These are phyloP conservation scores for Hysterium pulicare DNA, from an alignment of 2,329 filamentous ascomycete genomes.

Conservation along the genomic window DNA sequence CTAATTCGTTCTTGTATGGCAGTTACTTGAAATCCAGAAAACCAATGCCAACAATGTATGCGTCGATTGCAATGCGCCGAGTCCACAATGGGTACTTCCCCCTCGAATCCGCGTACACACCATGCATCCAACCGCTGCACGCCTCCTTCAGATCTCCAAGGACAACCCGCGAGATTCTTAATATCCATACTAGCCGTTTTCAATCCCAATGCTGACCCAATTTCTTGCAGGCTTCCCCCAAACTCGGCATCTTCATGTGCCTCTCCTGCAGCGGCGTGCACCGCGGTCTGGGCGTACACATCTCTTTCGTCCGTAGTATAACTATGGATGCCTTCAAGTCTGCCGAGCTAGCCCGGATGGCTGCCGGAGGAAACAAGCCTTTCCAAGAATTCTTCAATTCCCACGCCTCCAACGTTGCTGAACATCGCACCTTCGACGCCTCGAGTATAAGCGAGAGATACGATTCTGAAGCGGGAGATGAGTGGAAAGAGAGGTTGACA, in stretches of 20 bases:
- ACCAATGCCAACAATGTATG: constrained; percentile 83
- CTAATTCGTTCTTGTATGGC: constrained; percentile 17
- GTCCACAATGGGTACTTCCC: constrained; percentile 84
- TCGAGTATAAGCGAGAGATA: constrained; percentile 89
- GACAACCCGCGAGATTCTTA: too few species aligned
- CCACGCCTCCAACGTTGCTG: constrained; percentile 45
- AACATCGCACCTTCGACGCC: constrained; percentile 66
- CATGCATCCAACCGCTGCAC: constrained; percentile 4
- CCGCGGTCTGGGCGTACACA: constrained; percentile 91
- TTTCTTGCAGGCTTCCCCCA: constrained; percentile 67
- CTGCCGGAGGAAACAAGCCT: constrained; percentile 80
- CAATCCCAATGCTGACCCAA: constrained; percentile 15
- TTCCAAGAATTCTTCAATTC: constrained; percentile 84
- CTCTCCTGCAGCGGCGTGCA: constrained; percentile 93
- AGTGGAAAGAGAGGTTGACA: constrained; percentile 87
- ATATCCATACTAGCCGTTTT: too few species aligned
- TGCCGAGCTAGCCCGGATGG: constrained; percentile 89
- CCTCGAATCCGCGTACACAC: constrained; percentile 6
- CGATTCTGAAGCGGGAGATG: constrained; percentile 83
- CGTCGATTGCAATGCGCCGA: constrained; percentile 92
- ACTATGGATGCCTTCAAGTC: constrained; percentile 99
- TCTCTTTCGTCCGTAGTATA: constrained; percentile 95
- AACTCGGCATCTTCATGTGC: constrained; percentile 99
- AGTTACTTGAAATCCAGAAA: constrained; percentile 91
- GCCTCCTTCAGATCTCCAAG: too few species aligned